Evolutionary conservation across 805 yeast species (phyloP).

Genomic region (Saccharomyces jurei): DNA sequence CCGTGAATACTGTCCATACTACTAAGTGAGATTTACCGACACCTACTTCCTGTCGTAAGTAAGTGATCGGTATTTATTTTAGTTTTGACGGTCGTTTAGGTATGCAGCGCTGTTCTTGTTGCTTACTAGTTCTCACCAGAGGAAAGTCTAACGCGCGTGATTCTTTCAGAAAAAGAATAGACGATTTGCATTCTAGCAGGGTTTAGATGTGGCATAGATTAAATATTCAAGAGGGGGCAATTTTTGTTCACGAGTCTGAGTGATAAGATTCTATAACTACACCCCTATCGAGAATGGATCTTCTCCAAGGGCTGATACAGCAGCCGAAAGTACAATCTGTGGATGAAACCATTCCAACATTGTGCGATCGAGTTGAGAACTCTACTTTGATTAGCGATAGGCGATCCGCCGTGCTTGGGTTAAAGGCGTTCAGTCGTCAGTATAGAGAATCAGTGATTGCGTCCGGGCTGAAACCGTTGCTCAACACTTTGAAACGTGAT

Average conservation of each 20-base stretch:
- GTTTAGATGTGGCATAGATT: background rate
- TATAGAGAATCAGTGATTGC: slow-evolving; percentile 88
- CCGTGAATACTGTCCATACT: background rate
- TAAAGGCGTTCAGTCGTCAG: slow-evolving; percentile 82
- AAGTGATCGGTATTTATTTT: background rate
- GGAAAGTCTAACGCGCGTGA: background rate
- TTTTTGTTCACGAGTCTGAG: background rate
- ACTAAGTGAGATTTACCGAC: background rate
- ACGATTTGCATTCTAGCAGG: background rate
- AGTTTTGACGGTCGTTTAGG: background rate
- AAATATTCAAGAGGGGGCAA: background rate
- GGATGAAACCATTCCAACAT: slow-evolving; percentile 77
- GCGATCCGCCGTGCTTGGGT: slow-evolving; percentile 81
- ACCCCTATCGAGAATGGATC: slow-evolving; percentile 26
- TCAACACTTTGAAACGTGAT: slow-evolving; percentile 59
- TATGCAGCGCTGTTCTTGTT: background rate
- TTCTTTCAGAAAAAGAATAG: background rate
- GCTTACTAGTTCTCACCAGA: background rate
- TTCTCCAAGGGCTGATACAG: slow-evolving; percentile 35
- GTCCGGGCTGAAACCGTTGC: slow-evolving; percentile 68
- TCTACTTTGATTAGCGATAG: slow-evolving; percentile 78
- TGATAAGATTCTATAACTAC: background rate
- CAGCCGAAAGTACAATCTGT: slow-evolving; percentile 51
- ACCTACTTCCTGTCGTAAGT: background rate
- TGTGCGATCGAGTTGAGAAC: slow-evolving; percentile 80